Conservation (phyloP, 2,329 filamentous ascomycete genomes). For the Pezicula carpinea region DNA sequence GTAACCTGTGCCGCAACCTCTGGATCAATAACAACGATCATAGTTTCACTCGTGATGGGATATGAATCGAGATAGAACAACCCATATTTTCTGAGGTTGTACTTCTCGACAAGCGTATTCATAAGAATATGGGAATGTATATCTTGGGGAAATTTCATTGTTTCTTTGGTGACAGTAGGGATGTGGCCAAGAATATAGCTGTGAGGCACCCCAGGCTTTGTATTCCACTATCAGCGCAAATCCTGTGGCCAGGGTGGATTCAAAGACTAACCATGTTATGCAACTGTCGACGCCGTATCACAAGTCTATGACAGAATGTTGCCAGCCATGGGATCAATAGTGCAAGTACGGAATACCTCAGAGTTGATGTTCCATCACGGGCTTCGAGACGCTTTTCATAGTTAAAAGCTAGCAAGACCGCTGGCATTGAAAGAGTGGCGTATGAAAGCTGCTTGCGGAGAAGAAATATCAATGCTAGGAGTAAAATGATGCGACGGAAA, state of each 20-base stretch:
- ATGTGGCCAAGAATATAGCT: not conserved
- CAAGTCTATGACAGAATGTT: slow-evolving; percentile 1
- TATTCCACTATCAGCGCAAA: not conserved
- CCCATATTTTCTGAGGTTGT: slow-evolving; percentile 5
- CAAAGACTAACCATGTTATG: not conserved
- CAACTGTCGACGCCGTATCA: not conserved
- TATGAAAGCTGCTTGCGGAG: not conserved
- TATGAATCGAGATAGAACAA: slow-evolving; percentile 12
- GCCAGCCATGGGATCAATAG: slow-evolving; percentile 3
- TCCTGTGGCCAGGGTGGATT: not conserved
- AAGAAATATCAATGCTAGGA: not conserved
- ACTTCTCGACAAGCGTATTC: not conserved
- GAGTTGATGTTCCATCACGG: slow-evolving; percentile 1
- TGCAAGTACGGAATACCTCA: slow-evolving; percentile 2
- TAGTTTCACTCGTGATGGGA: slow-evolving; percentile 5
- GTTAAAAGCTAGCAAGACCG: not conserved
- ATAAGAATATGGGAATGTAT: slow-evolving; percentile 2
- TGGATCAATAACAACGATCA: slow-evolving; percentile 6
- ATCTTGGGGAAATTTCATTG: slow-evolving; percentile 2
- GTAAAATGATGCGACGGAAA: not conserved
- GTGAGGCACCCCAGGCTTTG: slow-evolving; percentile 3
- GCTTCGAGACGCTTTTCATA: not conserved
- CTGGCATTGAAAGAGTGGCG: not conserved
- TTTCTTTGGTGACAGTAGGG: not conserved
- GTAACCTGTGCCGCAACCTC: slow-evolving; percentile 5